A percentile compares a stretch with the other conserved stretches of the same genome.
Conservation (phyloP, 192 early-diverging fungal species). For the Chytriomyces hyalinus region DNA sequence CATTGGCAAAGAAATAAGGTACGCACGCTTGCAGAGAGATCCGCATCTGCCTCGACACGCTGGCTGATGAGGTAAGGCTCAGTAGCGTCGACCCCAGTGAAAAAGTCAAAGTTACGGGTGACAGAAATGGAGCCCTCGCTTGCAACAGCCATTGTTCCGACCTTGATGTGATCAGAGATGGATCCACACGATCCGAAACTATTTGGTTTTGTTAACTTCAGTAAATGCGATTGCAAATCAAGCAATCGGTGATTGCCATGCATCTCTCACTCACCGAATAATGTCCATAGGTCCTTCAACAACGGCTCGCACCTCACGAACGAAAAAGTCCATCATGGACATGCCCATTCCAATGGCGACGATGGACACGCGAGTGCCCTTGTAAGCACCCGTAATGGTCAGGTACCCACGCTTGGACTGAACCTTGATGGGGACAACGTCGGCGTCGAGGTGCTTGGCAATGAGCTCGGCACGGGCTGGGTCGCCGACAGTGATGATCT, state of each 20-base stretch:
- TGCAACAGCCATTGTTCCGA: conserved; percentile 77
- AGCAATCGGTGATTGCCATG: not conserved
- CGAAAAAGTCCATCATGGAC: conserved; percentile 90
- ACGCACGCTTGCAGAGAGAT: conserved; percentile 55
- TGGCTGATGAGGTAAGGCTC: conserved; percentile 73
- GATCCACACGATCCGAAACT: conserved; percentile 86
- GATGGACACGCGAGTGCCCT: conserved; percentile 75
- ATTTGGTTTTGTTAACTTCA: not conserved
- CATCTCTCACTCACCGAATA: conserved; percentile 50
- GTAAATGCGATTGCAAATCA: not conserved
- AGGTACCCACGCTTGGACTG: conserved; percentile 80
- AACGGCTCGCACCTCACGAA: conserved; percentile 83
- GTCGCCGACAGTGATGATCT: conserved; percentile 89
- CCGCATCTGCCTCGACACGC: conserved; percentile 61
- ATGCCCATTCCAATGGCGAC: conserved; percentile 87
- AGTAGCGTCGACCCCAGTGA: conserved; percentile 42
- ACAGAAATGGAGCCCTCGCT: conserved; percentile 63
- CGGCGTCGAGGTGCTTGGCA: conserved; percentile 63
- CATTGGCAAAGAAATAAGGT: not conserved
- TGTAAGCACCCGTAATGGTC: conserved; percentile 85
- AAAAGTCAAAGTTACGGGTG: conserved; percentile 78
- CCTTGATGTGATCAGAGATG: conserved; percentile 51
- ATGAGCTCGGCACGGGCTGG: conserved; percentile 71
- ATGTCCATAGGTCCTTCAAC: conserved; percentile 78
- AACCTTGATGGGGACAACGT: conserved; percentile 46